Evolutionary conservation across 75 land plant genomes (phyloP).

Genomic region (Gnetum montanum): DNA sequence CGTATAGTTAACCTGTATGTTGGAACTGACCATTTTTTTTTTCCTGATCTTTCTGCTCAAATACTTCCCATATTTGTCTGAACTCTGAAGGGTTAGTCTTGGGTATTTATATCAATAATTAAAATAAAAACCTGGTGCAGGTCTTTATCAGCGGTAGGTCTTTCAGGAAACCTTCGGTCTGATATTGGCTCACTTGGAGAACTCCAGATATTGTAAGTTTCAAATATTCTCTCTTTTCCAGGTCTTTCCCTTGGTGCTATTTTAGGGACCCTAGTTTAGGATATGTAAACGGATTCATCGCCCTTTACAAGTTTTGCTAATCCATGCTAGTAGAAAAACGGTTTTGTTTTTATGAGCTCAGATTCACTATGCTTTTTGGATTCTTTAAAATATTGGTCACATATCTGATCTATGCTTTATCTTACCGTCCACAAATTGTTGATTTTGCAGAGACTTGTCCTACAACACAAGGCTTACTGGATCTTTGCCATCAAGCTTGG

Average conservation of each 20-base stretch:
- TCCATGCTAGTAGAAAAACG: too few relatives aligned
- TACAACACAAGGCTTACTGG: slow-evolving; percentile 1
- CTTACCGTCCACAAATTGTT: not conserved
- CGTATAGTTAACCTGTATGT: slow-evolving; percentile 13
- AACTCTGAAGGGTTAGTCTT: not conserved
- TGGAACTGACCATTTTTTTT: not conserved
- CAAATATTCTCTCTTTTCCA: too few relatives aligned
- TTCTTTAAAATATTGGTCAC: not conserved
- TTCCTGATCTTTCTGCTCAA: not conserved
- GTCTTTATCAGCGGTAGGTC: not conserved
- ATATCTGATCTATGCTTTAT: not conserved
- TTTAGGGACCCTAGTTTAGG: too few relatives aligned
- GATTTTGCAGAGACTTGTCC: slow-evolving; percentile 5
- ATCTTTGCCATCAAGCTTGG: not conserved
- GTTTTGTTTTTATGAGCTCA: not conserved
- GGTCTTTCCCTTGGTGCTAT: too few relatives aligned
- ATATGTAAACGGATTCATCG: not conserved
- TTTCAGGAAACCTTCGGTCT: not conserved
- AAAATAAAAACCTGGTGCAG: not conserved
- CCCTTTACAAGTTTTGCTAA: not conserved
- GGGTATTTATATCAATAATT: not conserved
- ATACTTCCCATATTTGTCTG: not conserved
- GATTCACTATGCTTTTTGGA: not conserved
- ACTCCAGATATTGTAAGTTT: not conserved
- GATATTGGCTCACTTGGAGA: slow-evolving; percentile 1